A percentile compares a stretch with the other conserved stretches of the same genome.
phyloP scores from a whole-genome alignment of 2,329 filamentous ascomycete species.

The Aspergillus costaricaensis region DNA sequence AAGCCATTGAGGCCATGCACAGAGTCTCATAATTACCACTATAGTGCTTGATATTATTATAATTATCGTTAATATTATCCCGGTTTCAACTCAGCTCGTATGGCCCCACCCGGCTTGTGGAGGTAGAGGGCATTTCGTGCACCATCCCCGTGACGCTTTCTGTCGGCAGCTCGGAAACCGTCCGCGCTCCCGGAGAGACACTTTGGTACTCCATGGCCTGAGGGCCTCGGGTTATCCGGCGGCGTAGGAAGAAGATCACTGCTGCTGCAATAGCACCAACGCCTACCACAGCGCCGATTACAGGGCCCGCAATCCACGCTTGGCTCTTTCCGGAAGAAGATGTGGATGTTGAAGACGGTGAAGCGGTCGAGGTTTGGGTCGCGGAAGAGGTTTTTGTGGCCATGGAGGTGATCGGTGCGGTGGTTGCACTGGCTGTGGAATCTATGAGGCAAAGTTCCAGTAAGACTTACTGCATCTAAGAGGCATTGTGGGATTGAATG shows the following conservation, averaged over 20 bases:
- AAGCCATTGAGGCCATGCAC: too few species aligned
- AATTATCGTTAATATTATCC: too few species aligned
- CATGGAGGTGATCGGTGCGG: background rate
- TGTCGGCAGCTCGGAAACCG: background rate
- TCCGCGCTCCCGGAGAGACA: background rate
- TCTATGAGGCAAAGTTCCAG: background rate
- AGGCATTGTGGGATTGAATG: too few species aligned
- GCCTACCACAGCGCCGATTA: background rate
- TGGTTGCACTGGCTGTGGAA: background rate
- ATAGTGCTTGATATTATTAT: too few species aligned
- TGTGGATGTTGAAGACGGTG: background rate
- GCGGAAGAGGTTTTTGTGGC: background rate
- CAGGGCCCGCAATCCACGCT: background rate
- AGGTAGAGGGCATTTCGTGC: background rate
- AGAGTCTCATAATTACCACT: too few species aligned
- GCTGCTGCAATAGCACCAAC: background rate
- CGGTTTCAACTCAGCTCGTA: background rate
- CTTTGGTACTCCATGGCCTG: background rate
- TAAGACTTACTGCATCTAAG: background rate
- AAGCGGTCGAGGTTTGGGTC: background rate
- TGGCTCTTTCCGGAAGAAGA: background rate
- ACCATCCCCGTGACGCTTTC: background rate
- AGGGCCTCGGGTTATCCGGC: background rate
- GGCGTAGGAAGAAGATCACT: background rate
- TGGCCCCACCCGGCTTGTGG: background rate